phyloP scores from a whole-genome alignment of 352 stramenopile genomes.

The Pythium sukuiense region DNA sequence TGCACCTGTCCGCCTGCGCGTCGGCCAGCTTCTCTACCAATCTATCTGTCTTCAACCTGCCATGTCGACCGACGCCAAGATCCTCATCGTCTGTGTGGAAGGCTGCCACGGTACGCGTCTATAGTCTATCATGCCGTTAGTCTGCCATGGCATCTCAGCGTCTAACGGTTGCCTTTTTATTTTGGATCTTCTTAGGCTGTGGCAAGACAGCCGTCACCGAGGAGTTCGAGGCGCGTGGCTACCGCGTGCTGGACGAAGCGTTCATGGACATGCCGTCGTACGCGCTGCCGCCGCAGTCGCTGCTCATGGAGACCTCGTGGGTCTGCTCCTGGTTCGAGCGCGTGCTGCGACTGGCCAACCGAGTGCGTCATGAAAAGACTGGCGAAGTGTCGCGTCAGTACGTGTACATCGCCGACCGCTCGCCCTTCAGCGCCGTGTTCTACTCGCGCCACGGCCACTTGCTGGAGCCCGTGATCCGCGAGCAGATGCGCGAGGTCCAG shows the following conservation, averaged over 20 bases:
- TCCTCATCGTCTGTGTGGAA: slow-evolving; percentile 85
- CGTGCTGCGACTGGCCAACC: slow-evolving; percentile 67
- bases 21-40: neutral
- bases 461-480: slow-evolving; percentile 79
- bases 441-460: slow-evolving; percentile 73
- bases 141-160: neutral
- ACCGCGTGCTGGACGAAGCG: slow-evolving; percentile 81
- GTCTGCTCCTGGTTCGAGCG: slow-evolving; percentile 90
- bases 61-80: slow-evolving; percentile 43
- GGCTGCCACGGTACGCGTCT: slow-evolving; percentile 71
- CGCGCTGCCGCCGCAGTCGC: slow-evolving; percentile 83
- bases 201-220: slow-evolving; percentile 81
- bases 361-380: slow-evolving; percentile 44
- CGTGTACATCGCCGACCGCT: slow-evolving; percentile 86
- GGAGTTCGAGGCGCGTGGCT: slow-evolving; percentile 75
- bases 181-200: slow-evolving; percentile 35
- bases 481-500: slow-evolving; percentile 82
- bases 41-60: neutral
- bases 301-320: slow-evolving; percentile 91
- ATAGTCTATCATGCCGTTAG: slow-evolving; percentile 8
- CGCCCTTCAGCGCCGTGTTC: slow-evolving; percentile 82
- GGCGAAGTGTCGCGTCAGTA: slow-evolving; percentile 22
- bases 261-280: slow-evolving; percentile 90
- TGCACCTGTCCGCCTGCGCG: neutral
- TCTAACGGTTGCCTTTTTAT: slow-evolving; percentile 4